Percentiles rank a stretch among this genome's conserved stretches.
These are phyloP conservation scores for Senecio squalidus DNA, from an alignment of 140 eudicot species.

Conservation along the genomic window DNA sequence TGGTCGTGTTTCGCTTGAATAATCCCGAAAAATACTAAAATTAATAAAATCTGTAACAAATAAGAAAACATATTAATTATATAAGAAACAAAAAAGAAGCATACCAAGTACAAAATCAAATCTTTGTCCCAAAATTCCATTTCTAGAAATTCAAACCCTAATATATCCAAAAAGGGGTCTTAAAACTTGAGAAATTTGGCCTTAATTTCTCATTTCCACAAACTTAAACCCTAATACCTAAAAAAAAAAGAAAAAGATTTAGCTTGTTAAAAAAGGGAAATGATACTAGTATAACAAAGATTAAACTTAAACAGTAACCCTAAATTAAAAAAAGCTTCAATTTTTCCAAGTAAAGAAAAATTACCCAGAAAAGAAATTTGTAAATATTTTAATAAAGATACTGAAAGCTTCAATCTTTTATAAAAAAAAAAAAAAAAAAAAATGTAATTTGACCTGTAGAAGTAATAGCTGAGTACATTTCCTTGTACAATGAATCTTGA, in stretches of 20 bases:
- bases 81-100: background rate
- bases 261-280: conserved; percentile 1
- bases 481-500: conserved; percentile 40
- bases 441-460: conserved; percentile 38
- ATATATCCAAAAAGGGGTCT: background rate
- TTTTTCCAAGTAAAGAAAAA: background rate
- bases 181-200: background rate
- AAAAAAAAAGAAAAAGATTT: conserved; percentile 16
- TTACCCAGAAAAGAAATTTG: conserved; percentile 4
- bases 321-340: conserved; percentile 10
- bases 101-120: background rate
- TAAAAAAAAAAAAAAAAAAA: background rate
- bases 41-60: conserved; percentile 53
- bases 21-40: conserved; percentile 37
- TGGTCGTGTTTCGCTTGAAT: conserved; percentile 43
- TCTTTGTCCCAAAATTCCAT: no score
- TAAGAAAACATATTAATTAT: background rate
- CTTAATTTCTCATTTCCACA: background rate
- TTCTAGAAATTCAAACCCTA: no score
- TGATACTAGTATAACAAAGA: background rate
- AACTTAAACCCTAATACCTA: conserved; percentile 17
- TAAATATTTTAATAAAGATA: background rate
- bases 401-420: background rate
- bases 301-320: background rate
- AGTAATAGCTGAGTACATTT: conserved; percentile 36